phyloP scores from a whole-genome alignment of 139 green algal species.

The Chlamydomonas sphaeroides region DNA sequence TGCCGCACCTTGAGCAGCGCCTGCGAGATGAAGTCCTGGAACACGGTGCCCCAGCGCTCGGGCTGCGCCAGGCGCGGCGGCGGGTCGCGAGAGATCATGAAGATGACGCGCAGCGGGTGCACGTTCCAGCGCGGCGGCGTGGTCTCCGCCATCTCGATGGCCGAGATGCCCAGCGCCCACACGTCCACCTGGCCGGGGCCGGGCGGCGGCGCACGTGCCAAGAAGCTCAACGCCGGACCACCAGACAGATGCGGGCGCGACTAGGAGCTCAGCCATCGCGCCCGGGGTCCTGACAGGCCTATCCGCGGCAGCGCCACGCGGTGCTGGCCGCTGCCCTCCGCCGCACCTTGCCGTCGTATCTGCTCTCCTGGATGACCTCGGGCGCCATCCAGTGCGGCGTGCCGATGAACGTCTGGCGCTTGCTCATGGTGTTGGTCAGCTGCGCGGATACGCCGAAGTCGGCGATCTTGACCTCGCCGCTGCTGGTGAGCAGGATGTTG shows the following conservation, averaged over 20 bases:
- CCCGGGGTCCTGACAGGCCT: too few species aligned
- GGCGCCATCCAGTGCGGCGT: slow-evolving; percentile 98
- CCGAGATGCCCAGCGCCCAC: slow-evolving; percentile 89
- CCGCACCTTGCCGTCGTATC: slow-evolving; percentile 92
- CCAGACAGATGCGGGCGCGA: too few species aligned
- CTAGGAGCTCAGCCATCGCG: too few species aligned
- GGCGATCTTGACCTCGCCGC: slow-evolving; percentile 83
- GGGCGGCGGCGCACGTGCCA: too few species aligned
- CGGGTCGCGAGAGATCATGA: slow-evolving; percentile 90
- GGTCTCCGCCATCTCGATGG: slow-evolving; percentile 94
- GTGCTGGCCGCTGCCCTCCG: too few species aligned
- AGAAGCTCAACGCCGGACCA: too few species aligned
- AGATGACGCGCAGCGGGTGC: slow-evolving; percentile 94
- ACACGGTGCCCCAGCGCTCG: slow-evolving; percentile 76
- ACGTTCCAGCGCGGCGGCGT: slow-evolving; percentile 86
- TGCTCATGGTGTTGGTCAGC: slow-evolving; percentile 88
- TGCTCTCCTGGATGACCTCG: slow-evolving; percentile 91
- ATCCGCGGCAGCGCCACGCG: too few species aligned
- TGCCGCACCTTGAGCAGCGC: slow-evolving; percentile 83
- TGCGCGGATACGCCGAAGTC: slow-evolving; percentile 81
- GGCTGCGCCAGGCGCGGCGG: slow-evolving; percentile 70
- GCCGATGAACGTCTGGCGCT: slow-evolving; percentile 96
- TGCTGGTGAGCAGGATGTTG: slow-evolving; percentile 91
- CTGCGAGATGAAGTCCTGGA: slow-evolving; percentile 89
- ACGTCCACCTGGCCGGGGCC: slow-evolving; percentile 82